Percentiles rank a stretch among this genome's conserved stretches.
Evolutionary conservation across 371 early-diverging fungal genomes (phyloP).

Genomic region (Thermomucor indicae-seudaticae): DNA sequence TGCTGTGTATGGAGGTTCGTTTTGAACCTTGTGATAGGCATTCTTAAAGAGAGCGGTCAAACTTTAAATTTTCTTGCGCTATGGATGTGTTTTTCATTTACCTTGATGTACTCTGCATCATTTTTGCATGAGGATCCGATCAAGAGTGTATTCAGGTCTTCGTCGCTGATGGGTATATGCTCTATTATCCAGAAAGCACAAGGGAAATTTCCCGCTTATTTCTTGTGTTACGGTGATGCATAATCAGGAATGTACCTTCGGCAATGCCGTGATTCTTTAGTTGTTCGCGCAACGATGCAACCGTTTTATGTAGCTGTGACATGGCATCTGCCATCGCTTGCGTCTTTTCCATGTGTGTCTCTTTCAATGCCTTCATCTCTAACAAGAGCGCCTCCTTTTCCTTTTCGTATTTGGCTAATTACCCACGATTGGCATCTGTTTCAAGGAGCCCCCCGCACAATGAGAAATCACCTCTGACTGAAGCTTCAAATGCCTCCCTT

Average conservation of each 20-base stretch:
- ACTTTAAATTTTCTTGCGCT: too few species aligned
- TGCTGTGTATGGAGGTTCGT: constrained; percentile 5
- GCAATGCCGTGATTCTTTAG: constrained; percentile 17
- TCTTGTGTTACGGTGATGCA: constrained; percentile 4
- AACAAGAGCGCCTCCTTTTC: constrained; percentile 21
- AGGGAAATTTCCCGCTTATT: constrained; percentile 1
- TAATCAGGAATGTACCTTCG: constrained; percentile 17
- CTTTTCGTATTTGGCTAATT: constrained; percentile 26
- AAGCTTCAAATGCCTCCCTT: constrained; percentile 22
- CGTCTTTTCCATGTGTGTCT: constrained; percentile 29
- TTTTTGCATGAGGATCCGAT: constrained; percentile 11
- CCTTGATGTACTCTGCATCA: constrained; percentile 31
- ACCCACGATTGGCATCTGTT: not conserved
- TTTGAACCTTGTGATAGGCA: constrained; percentile 1
- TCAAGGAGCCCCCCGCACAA: not conserved
- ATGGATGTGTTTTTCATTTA: too few species aligned
- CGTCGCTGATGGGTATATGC: constrained; percentile 1
- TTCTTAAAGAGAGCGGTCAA: constrained; percentile 1
- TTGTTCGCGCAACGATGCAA: constrained; percentile 14
- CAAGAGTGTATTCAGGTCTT: constrained; percentile 1
- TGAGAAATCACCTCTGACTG: constrained; percentile 17
- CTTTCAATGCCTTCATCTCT: constrained; percentile 29
- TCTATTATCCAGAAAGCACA: constrained; percentile 5
- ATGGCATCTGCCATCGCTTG: constrained; percentile 24
- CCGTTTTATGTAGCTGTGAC: constrained; percentile 17